Percentiles rank a stretch among this genome's conserved stretches.
These are phyloP conservation scores for Arthrobotrys megalospora DNA, from an alignment of 2,329 filamentous ascomycete genomes.

Conservation along the genomic window DNA sequence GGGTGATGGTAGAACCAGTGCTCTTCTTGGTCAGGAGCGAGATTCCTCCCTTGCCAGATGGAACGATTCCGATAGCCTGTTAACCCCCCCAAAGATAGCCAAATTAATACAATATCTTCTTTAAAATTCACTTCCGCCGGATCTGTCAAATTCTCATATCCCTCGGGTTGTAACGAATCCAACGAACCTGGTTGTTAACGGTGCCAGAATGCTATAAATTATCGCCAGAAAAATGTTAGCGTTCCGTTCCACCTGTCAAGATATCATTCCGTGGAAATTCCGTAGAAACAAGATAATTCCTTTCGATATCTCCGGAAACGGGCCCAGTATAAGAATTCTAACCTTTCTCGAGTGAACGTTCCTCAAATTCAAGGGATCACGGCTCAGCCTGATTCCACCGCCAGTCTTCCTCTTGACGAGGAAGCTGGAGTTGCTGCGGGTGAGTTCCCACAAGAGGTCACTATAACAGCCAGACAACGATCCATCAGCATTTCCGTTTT, in stretches of 20 bases:
- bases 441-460: constrained; percentile 60
- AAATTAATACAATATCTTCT: constrained; percentile 47
- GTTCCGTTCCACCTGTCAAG: constrained; percentile 50
- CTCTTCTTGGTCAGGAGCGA: constrained; percentile 60
- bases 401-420: constrained; percentile 88
- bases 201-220: constrained; percentile 56
- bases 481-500: constrained; percentile 40
- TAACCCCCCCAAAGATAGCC: constrained; percentile 37
- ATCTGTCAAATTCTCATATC: constrained; percentile 35
- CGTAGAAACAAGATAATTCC: constrained; percentile 21
- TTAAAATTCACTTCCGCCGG: constrained; percentile 24
- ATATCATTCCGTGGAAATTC: constrained; percentile 45
- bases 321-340: constrained; percentile 11
- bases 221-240: constrained; percentile 40
- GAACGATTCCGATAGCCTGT: constrained; percentile 58
- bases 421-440: constrained; percentile 90
- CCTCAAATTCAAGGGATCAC: constrained; percentile 91
- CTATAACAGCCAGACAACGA: constrained; percentile 24
- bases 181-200: constrained; percentile 58
- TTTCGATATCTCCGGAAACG: constrained; percentile 30
- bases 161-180: constrained; percentile 25
- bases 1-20: constrained; percentile 41
- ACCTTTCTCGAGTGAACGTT: constrained; percentile 95
- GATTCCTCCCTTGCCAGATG: constrained; percentile 61
- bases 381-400: constrained; percentile 90